These are phyloP conservation scores for Actinomortierella wolfii DNA, from an alignment of 371 early-diverging fungal genomes.

Conservation along the genomic window DNA sequence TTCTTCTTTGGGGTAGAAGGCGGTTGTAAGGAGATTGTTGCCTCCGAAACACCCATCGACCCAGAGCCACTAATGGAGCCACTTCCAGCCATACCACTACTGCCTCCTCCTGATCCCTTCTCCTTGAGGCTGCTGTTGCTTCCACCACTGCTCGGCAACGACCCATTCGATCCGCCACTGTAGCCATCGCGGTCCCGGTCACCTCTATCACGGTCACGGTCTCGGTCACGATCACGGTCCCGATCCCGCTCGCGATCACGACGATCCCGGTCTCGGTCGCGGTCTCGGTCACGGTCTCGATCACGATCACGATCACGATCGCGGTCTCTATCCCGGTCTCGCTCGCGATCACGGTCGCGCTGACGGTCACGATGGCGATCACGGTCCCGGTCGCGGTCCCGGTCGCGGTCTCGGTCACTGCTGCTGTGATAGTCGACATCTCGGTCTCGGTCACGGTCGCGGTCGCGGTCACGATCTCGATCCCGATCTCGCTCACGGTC, in stretches of 20 bases:
- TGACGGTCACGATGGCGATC: slow-evolving; percentile 10
- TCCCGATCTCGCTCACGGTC: slow-evolving; percentile 21
- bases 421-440: slow-evolving; percentile 1
- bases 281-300: slow-evolving; percentile 11
- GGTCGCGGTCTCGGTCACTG: slow-evolving; percentile 7
- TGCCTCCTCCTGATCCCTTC: slow-evolving; percentile 3
- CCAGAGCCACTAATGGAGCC: too few relatives aligned
- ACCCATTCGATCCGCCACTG: too few relatives aligned
- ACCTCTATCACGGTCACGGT: slow-evolving; percentile 5
- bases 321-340: slow-evolving; percentile 19
- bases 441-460: slow-evolving; percentile 21
- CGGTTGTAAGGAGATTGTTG: too few relatives aligned
- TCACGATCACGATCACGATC: slow-evolving; percentile 23
- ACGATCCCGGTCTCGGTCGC: slow-evolving; percentile 11
- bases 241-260: slow-evolving; percentile 2
- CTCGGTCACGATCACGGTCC: slow-evolving; percentile 1
- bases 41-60: too few relatives aligned
- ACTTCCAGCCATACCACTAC: too few relatives aligned
- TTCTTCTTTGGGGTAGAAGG: too few relatives aligned
- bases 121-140: slow-evolving; percentile 16
- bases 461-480: slow-evolving; percentile 8
- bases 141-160: not conserved
- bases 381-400: slow-evolving; percentile 4
- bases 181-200: not conserved
- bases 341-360: slow-evolving; percentile 2